Evolutionary conservation across 2,329 filamentous ascomycete species (phyloP).

Genomic region (Epichloe sp.): DNA sequence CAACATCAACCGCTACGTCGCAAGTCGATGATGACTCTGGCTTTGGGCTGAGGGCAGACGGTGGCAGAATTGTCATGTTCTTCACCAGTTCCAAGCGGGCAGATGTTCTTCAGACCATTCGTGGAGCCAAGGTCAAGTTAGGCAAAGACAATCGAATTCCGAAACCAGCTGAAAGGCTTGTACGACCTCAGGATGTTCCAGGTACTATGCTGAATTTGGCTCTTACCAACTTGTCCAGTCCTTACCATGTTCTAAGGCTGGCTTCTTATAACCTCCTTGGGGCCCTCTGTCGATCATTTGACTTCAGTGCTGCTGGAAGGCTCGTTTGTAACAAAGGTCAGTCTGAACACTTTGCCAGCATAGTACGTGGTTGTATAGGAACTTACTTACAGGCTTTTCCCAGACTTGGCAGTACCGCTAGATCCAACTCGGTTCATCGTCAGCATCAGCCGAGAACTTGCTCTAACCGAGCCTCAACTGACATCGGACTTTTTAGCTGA

Average conservation of each 20-base stretch:
- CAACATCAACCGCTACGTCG: slow-evolving; percentile 38
- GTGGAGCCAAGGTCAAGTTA: slow-evolving; percentile 49
- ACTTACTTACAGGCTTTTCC: not conserved
- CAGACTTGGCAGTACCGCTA: slow-evolving; percentile 49
- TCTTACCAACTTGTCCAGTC: slow-evolving; percentile 51
- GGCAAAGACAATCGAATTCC: slow-evolving; percentile 47
- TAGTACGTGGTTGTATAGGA: not conserved
- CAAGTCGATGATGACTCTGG: slow-evolving; percentile 53
- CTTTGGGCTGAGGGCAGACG: slow-evolving; percentile 54
- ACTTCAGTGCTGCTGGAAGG: slow-evolving; percentile 48
- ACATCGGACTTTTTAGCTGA: slow-evolving; percentile 60
- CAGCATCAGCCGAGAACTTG: slow-evolving; percentile 50
- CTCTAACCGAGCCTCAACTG: slow-evolving; percentile 50
- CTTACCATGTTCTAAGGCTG: slow-evolving; percentile 44
- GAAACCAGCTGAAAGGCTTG: slow-evolving; percentile 51
- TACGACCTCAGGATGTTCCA: slow-evolving; percentile 57
- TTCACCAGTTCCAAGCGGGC: slow-evolving; percentile 53
- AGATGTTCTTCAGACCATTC: slow-evolving; percentile 51
- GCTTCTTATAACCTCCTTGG: slow-evolving; percentile 56
- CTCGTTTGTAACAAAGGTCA: slow-evolving; percentile 49
- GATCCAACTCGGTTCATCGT: slow-evolving; percentile 53
- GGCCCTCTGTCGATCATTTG: slow-evolving; percentile 54
- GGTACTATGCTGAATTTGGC: slow-evolving; percentile 56
- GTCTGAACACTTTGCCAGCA: slow-evolving; percentile 7
- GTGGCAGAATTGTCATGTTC: slow-evolving; percentile 59